Evolutionary conservation across 371 early-diverging fungal genomes (phyloP), one percentile per base, ranked within the genome.

Genomic region (Nosema muscidifuracis): DNA sequence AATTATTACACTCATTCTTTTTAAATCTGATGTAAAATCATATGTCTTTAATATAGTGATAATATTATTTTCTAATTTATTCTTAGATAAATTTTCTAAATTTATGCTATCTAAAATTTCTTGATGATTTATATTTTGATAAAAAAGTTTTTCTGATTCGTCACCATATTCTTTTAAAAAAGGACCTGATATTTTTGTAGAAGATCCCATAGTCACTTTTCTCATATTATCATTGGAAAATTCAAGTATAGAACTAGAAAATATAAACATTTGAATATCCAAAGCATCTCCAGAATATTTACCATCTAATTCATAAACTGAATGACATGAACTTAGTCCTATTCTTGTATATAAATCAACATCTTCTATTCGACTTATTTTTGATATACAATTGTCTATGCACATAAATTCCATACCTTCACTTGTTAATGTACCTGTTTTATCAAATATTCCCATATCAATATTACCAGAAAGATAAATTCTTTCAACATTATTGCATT

Each of bases 341-440:
- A 62, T 55, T 55, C 40, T 58, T 15, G 68, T 55, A 7, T 69
- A 10, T 0, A 30, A 30, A 55, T 51, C 57, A 22, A 44, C 44
- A 16, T 74, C 58, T 1, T 51, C 34, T 38, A 74, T 53, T 2
- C 44, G 42, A 30, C 40, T 55, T 16, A 36, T 30, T 0, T 20
- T 28, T n/a, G 28, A 22, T 12, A 7, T 13, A 4, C 60, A n/a
- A 57, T 67, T 60, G 68, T 86, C 88, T 26, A 93, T 88, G 15
- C 94, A 94, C 51, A 92, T 86, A 10, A 97, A 90, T 77, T 95
- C 97, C 51, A 99, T 83, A 0, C 94, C 95, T 75, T 95, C 95
- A 77, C 94, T 92, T 0, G 98, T 97, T 55, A 99, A 80, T 3
- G 98, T 99, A 0, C 98, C 98, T 3, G 98, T 98, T 82, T 99